Evolutionary conservation across 2,329 filamentous ascomycete species (phyloP), one percentile per base, ranked within the genome.

Genomic region (Juglanconis oblonga): DNA sequence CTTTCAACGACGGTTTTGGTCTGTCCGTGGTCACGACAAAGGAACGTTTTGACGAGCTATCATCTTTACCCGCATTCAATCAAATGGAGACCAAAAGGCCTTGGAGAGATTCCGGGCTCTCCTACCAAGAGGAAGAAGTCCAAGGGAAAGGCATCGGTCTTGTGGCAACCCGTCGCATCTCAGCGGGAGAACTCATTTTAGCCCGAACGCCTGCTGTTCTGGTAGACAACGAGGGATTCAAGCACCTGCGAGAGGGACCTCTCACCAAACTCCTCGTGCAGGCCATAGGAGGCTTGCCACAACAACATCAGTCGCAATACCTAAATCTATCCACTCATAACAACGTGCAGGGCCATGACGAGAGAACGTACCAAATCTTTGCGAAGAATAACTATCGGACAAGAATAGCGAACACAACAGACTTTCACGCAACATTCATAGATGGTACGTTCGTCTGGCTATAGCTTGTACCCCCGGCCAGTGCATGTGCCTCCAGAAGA

Each of bases 1-100:
- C 17, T 5, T 58, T 58, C 56, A 58, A 54, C 42, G 42, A 52
- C 5, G 56, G 49, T n/a, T 42, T 53, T 35, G 56, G 56, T 58
- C 29, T 58, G 47, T 47, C 56, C 17, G 11, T 58, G 4, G 38
- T 58, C 40, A 58, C 50, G 32, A 58, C 42, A 3, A 17, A 53
- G 35, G 32, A 42, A 24, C 52, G 45, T 38, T 29, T 58, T 10
- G 33, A 54, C 24, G 40, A 53, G 33, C 3, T 54, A 17, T 58
- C 50, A 6, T 53, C 50, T 14, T 40, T 14, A 10, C 32, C 52
- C n/a, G 17, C 33, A 4, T 45, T 35, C 13, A 45, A 35, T 4
- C 17, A 35, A 9, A 10, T 36, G 1, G 33, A 53, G 13, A 2
- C 42, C 13, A 38, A 42, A 13, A 36, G 3, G 29, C 40, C 31